Percentiles rank a stretch among this genome's conserved stretches.
Evolutionary conservation across 2,329 filamentous ascomycete genomes (phyloP).

Genomic region (Fusarium incarnatum): DNA sequence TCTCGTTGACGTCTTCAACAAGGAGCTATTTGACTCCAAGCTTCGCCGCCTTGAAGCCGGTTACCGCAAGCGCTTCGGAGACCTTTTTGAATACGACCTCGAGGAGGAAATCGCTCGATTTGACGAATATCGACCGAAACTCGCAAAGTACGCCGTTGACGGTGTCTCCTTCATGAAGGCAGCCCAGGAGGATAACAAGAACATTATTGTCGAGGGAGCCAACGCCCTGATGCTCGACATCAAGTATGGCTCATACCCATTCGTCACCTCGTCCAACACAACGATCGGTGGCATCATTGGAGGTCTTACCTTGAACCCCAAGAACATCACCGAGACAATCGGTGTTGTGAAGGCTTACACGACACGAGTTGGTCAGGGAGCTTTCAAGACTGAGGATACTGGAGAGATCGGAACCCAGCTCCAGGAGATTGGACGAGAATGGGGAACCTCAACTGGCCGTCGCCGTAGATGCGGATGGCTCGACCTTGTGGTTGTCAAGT

Average conservation of each 20-base stretch:
- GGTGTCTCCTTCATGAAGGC: constrained; percentile 8
- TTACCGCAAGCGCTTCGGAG: constrained; percentile 12
- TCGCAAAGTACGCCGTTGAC: constrained; percentile 1
- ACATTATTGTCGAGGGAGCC: constrained; percentile 5
- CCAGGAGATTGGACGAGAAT: constrained; percentile 3
- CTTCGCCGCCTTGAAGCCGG: constrained; percentile 4
- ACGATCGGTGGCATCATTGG: constrained; percentile 17
- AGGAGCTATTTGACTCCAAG: constrained; percentile 12
- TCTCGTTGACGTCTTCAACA: constrained; percentile 4
- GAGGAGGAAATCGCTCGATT: constrained; percentile 13
- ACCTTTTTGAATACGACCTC: constrained; percentile 8
- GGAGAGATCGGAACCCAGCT: constrained; percentile 9
- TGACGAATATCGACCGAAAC: constrained; percentile 1
- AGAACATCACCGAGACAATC: constrained; percentile 9
- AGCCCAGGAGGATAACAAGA: constrained; percentile 6
- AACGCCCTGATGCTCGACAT: constrained; percentile 23
- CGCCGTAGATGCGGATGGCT: constrained; percentile 24
- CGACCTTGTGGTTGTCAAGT: constrained; percentile 15
- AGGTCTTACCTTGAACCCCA: constrained; percentile 4
- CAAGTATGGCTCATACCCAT: constrained; percentile 10
- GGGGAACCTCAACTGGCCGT: constrained; percentile 19
- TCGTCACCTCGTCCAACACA: constrained; percentile 4
- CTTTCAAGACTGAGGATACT: constrained; percentile 19
- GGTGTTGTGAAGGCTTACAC: constrained; percentile 15
- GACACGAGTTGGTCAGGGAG: constrained; percentile 3